Evolutionary conservation across 495 filamentous ascomycete species (phyloP), one percentile per base, ranked within the genome.

Genomic region (Xylaria longipes): DNA sequence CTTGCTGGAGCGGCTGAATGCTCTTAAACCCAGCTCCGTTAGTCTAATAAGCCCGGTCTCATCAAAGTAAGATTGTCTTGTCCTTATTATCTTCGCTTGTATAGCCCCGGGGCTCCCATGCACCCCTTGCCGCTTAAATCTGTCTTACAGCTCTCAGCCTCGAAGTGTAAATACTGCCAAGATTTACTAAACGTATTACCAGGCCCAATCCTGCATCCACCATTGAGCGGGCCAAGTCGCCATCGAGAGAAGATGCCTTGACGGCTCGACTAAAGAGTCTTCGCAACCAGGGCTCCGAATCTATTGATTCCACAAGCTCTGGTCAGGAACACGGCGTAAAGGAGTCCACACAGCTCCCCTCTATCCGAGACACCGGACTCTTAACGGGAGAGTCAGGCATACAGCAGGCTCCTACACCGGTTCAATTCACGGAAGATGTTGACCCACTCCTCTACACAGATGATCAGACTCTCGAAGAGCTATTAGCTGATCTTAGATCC

Each of bases 1-100:
- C 0, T 93, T 99, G 75, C 90, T 95, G 43, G 92, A 94, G 70
- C 87, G 94, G 76, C 84, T 98, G 65, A 97, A 97, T 77, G 91
- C 91, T 60, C 87, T 99, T 67, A 84, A 84, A 63, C 73, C 81
- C 14, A 79, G 76, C 64, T 75, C 72, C 41, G 77, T 84, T 48
- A 77, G 73, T 6, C 76, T 84, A 27, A 78, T 17, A 43, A 58
- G 48, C 35, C 58, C 79, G 20, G 71, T 71, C n/a, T 48, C 75
- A 50, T 65, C 72, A 77, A 77, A 77, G 80, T 84, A 83, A 71
- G 76, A 56, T 67, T 71, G 61, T 12, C 12, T 58, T 50, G 27
- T n/a, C 39, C 46, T 33, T 2, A 3, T 56, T 35, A 50, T 37
- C 58, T 41, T 17, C 25, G 27, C n/a, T 22, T 33, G 61, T 52